These are phyloP conservation scores for Kluyveromyces dobzhanskii DNA, from an alignment of 805 yeast genomes.

Conservation along the genomic window DNA sequence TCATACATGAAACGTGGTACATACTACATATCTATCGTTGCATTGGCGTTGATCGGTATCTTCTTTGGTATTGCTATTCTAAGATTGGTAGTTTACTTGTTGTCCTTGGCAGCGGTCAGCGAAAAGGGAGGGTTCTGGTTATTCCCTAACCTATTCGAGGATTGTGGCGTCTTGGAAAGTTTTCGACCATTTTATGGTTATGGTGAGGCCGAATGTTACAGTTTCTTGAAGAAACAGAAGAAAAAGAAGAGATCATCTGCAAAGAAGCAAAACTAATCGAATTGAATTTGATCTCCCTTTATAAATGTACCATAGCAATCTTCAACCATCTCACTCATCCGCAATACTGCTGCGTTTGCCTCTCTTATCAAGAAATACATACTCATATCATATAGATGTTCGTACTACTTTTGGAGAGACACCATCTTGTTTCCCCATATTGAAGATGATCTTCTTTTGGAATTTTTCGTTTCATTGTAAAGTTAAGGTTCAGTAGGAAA, in stretches of 20 bases:
- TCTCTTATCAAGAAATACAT: no score
- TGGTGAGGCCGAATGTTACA: conserved; percentile 41
- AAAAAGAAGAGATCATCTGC: conserved; percentile 22
- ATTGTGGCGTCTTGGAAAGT: conserved; percentile 88
- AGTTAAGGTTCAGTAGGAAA: no score
- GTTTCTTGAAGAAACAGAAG: conserved; percentile 25
- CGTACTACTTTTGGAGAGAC: no score
- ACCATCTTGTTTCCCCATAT: no score
- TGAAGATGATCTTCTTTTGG: no score
- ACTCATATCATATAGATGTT: no score
- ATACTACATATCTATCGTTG: conserved; percentile 78
- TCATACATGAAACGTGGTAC: conserved; percentile 78
- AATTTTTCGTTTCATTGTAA: no score
- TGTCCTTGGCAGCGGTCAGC: conserved; percentile 24
- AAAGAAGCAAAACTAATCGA: conserved; percentile 8
- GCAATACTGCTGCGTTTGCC: no score
- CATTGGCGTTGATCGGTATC: conserved; percentile 61
- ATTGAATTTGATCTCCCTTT: no score
- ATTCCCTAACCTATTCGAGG: conserved; percentile 92
- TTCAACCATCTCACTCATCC: no score
- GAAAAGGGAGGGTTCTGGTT: conserved; percentile 82
- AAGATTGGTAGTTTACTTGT: conserved; percentile 58
- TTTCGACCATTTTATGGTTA: conserved; percentile 85
- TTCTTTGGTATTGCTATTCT: conserved; percentile 75
- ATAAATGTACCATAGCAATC: no score